Evolutionary conservation across 495 filamentous ascomycete species (phyloP).

Genomic region (Neurospora hispaniola): DNA sequence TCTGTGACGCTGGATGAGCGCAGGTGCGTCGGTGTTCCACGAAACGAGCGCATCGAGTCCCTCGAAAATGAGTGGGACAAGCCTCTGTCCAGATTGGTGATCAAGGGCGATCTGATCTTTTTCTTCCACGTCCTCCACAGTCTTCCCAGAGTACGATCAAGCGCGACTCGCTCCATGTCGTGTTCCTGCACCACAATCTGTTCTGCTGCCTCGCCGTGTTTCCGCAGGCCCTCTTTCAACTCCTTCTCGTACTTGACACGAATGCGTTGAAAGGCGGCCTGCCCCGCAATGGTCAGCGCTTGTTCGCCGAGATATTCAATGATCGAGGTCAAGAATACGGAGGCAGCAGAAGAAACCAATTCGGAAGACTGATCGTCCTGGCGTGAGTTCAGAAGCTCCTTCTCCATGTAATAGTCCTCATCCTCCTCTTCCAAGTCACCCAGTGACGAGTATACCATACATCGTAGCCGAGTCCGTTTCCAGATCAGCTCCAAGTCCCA

Average conservation of each 20-base stretch:
- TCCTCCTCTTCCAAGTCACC: slow-evolving; percentile 98
- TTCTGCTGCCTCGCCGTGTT: slow-evolving; percentile 36
- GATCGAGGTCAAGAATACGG: slow-evolving; percentile 91
- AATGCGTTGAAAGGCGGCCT: slow-evolving; percentile 71
- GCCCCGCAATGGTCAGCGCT: slow-evolving; percentile 73
- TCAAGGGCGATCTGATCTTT: slow-evolving; percentile 46
- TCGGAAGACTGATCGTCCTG: slow-evolving; percentile 45
- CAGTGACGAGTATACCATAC: slow-evolving; percentile 95
- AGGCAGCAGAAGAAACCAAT: slow-evolving; percentile 79
- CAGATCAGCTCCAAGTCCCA: slow-evolving; percentile 85
- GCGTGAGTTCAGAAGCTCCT: slow-evolving; percentile 52
- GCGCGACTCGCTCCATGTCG: slow-evolving; percentile 87
- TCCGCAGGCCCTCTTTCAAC: slow-evolving; percentile 34
- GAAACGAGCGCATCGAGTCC: slow-evolving; percentile 20
- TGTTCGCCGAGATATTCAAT: slow-evolving; percentile 93
- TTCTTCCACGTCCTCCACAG: slow-evolving; percentile 96
- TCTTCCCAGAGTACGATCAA: slow-evolving; percentile 76
- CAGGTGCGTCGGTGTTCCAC: slow-evolving; percentile 15
- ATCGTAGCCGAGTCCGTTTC: slow-evolving; percentile 82
- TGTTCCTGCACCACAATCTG: slow-evolving; percentile 74
- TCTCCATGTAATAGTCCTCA: slow-evolving; percentile 72
- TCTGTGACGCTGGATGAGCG: slow-evolving; percentile 30
- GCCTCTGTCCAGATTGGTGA: slow-evolving; percentile 20
- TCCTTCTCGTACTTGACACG: slow-evolving; percentile 40
- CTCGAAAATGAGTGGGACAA: slow-evolving; percentile 30